Percentiles rank a stretch among this genome's conserved stretches.
Conservation (phyloP, 116 monocot genomes). For the Posidonia oceanica region DNA sequence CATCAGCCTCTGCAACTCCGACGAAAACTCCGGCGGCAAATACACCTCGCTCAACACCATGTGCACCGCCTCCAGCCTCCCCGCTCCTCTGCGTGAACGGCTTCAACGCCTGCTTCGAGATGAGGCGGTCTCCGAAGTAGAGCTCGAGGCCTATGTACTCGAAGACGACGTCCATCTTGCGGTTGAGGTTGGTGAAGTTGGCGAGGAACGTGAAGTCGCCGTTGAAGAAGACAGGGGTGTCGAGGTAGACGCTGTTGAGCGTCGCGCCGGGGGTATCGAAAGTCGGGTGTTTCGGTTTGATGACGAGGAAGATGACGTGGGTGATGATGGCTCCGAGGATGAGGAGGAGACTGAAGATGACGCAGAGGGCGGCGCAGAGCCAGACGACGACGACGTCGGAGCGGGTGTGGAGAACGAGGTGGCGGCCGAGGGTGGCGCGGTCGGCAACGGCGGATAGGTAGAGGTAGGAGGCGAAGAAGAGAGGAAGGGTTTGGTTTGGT, state of each 20-base stretch:
- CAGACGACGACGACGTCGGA: too few relatives aligned
- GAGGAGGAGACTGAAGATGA: constrained; percentile 56
- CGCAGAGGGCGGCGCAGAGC: constrained; percentile 48
- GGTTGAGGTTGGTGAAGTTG: constrained; percentile 87
- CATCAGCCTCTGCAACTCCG: constrained; percentile 40
- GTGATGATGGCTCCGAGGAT: constrained; percentile 51
- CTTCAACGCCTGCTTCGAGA: constrained; percentile 29
- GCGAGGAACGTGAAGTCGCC: constrained; percentile 65
- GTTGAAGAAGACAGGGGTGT: constrained; percentile 52
- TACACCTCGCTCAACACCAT: constrained; percentile 83
- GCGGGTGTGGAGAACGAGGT: too few relatives aligned
- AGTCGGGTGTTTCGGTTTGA: constrained; percentile 50
- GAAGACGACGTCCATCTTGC: constrained; percentile 44
- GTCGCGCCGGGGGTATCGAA: constrained; percentile 47
- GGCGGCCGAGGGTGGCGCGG: too few relatives aligned
- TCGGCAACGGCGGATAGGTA: too few relatives aligned
- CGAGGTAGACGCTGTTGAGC: constrained; percentile 67
- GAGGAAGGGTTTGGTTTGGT: too few relatives aligned
- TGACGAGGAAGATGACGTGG: constrained; percentile 64
- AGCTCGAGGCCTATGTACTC: constrained; percentile 53
- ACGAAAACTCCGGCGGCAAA: constrained; percentile 30
- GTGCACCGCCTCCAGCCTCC: constrained; percentile 46
- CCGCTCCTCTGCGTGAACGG: constrained; percentile 49
- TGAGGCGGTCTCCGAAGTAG: constrained; percentile 45
- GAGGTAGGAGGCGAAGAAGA: too few relatives aligned